Conservation (phyloP, 495 filamentous ascomycete genomes). For the Aspergillus ellipticus region DNA sequence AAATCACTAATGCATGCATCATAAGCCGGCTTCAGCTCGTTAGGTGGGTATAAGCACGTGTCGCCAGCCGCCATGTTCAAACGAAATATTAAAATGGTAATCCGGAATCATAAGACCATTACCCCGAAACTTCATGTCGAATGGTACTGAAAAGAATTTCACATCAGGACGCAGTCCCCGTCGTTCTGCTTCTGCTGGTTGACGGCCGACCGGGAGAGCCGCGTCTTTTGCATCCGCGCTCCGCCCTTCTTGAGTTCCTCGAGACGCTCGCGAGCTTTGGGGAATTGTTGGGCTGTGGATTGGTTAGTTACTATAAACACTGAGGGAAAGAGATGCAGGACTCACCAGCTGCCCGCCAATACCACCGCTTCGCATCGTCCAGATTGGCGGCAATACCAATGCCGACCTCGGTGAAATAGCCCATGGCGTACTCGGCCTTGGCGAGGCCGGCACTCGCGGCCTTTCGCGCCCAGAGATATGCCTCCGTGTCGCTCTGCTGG, state of each 20-base stretch:
- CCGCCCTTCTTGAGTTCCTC: conserved; percentile 86
- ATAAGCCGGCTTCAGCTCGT: neutral
- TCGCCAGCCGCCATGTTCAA: neutral
- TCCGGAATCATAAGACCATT: neutral
- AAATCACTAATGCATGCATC: neutral
- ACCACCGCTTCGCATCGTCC: conserved; percentile 97
- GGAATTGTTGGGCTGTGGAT: conserved; percentile 77
- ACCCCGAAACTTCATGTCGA: neutral
- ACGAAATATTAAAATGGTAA: neutral
- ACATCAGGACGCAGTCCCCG: conserved; percentile 60
- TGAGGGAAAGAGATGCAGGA: conserved; percentile 18
- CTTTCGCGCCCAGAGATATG: conserved; percentile 95
- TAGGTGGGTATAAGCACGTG: neutral
- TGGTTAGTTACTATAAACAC: conserved; percentile 13
- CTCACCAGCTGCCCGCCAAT: conserved; percentile 96
- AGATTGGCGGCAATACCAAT: conserved; percentile 83
- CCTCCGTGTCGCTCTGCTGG: conserved; percentile 90
- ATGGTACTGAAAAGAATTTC: conserved; percentile 7
- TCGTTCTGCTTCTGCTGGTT: conserved; percentile 84
- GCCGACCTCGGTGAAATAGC: conserved; percentile 93
- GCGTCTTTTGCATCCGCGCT: conserved; percentile 66
- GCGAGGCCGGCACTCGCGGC: conserved; percentile 77
- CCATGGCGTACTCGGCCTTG: conserved; percentile 97
- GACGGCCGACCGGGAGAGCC: conserved; percentile 76
- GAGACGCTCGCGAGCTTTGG: conserved; percentile 84